Percentiles rank a stretch among this genome's conserved stretches.
Conservation (phyloP, 1,284 basidiomycete genomes). For the Ganoderma resinaceum region DNA sequence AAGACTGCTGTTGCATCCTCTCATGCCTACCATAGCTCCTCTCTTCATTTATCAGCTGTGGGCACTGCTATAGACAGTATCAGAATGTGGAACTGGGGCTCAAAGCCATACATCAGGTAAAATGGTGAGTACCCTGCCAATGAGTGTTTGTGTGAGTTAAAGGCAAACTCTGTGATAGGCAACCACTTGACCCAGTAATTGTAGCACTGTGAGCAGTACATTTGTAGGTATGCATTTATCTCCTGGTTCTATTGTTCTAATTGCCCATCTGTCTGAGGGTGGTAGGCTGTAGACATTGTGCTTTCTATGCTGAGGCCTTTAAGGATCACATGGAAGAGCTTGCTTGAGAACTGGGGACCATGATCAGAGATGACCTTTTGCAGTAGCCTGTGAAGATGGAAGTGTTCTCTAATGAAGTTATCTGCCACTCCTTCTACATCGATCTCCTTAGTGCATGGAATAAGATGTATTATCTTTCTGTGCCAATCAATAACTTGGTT, state of each 20-base stretch:
- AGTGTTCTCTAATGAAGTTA: slow-evolving; percentile 17
- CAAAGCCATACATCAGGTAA: not conserved
- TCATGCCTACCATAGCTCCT: not conserved
- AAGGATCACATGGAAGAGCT: slow-evolving; percentile 15
- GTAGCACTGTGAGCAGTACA: slow-evolving; percentile 14
- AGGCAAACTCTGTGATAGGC: slow-evolving; percentile 6
- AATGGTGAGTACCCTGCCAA: not conserved
- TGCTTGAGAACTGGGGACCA: too few relatives aligned
- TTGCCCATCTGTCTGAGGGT: too few relatives aligned
- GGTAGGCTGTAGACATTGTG: slow-evolving; percentile 34
- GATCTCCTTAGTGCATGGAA: slow-evolving; percentile 10
- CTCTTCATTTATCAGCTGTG: not conserved
- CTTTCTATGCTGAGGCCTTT: slow-evolving; percentile 16
- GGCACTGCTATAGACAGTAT: not conserved
- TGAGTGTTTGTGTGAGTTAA: not conserved
- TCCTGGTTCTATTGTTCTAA: slow-evolving; percentile 37
- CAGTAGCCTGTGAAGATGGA: slow-evolving; percentile 37
- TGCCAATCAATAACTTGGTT: too few relatives aligned
- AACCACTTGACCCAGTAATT: slow-evolving; percentile 13
- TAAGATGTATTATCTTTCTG: too few relatives aligned
- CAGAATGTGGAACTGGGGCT: not conserved
- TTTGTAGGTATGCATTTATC: slow-evolving; percentile 34
- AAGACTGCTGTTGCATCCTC: not conserved
- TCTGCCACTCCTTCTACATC: slow-evolving; percentile 14
- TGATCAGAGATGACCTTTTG: slow-evolving; percentile 41